Base-by-base conservation (phyloP, 768 basidiomycete genomes). In the Suillus variegatus region DNA sequence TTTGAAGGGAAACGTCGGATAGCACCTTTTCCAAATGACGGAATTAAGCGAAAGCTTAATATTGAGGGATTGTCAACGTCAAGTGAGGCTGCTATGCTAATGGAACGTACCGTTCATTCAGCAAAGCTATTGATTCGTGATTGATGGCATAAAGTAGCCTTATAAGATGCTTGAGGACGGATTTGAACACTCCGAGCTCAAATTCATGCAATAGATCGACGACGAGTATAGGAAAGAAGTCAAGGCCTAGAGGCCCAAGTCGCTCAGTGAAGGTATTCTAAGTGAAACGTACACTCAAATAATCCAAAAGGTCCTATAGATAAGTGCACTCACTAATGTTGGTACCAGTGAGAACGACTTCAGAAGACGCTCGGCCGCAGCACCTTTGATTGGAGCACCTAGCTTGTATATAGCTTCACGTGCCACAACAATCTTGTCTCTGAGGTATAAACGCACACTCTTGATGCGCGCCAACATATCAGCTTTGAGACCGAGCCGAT, bases 181-280 rank as follows among this genome's bases (percentile, higher is more conserved):
- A 43, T 55, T 81, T 80, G 74, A 79, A 82, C 0, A 78, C 76
- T 0, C 81, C 79, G 0, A 81, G 71, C 60, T 82, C 80, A 41
- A 79, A 67, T 56, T 82, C 79, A 63, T 82, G 82, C 70, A 84
- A 43, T n/a, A 82, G 62, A 63, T 84, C 80, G 0, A 72, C 68
- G 0, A 74, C 71, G 2, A 81, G 70, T 35, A 77, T 74, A 0
- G 12, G n/a, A 64, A 66, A 78, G 4, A 73, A 28, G 47, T 77
- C 67, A 43, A 75, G 73, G 0, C 68, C 69, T 25, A 70, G 60
- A 12, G 46, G 22, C 3, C 63, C 61, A 1, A 78, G 62, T 10
- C 61, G 58, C 7, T 70, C 65, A 0, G 74, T 75, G 64, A 82
- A 80, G 4, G 77, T 67, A 66, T 79, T 79, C 79, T 79, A 46